Conservation (phyloP, 1,139 yeast genomes). For the Pichia sp. region DNA sequence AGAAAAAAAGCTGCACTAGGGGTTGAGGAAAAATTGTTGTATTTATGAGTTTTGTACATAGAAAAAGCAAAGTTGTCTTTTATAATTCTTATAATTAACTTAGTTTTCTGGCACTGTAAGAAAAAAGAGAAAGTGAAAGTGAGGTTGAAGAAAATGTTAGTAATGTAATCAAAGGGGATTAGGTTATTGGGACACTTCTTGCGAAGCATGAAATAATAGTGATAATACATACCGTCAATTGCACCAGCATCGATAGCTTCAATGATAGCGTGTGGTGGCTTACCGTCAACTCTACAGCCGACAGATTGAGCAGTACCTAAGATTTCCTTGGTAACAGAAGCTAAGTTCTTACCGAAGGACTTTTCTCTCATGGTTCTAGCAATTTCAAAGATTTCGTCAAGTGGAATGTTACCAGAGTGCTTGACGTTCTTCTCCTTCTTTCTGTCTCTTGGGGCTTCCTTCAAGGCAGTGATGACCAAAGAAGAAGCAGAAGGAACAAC, state of each 20-base stretch:
- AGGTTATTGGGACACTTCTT: no score
- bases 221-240: slow-evolving; percentile 52
- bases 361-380: slow-evolving; percentile 97
- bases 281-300: slow-evolving; percentile 98
- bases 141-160: background rate
- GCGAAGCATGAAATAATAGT: no score
- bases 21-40: background rate
- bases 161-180: background rate
- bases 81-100: slow-evolving; percentile 24
- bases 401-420: slow-evolving; percentile 98
- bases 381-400: slow-evolving; percentile 93
- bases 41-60: slow-evolving; percentile 16
- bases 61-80: slow-evolving; percentile 14
- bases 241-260: slow-evolving; percentile 98
- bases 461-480: slow-evolving; percentile 96
- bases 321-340: slow-evolving; percentile 97
- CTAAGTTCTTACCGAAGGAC: slow-evolving; percentile 96
- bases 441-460: slow-evolving; percentile 99
- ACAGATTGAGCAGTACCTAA: slow-evolving; percentile 99
- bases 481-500: slow-evolving; percentile 99
- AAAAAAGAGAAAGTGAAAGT: background rate
- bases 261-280: slow-evolving; percentile 98
- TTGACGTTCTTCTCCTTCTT: slow-evolving; percentile 99
- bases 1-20: slow-evolving; percentile 5
- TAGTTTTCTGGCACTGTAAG: slow-evolving; percentile 62